Conservation (phyloP, 78 protist genomes). For the Emiliania huxleyi region DNA sequence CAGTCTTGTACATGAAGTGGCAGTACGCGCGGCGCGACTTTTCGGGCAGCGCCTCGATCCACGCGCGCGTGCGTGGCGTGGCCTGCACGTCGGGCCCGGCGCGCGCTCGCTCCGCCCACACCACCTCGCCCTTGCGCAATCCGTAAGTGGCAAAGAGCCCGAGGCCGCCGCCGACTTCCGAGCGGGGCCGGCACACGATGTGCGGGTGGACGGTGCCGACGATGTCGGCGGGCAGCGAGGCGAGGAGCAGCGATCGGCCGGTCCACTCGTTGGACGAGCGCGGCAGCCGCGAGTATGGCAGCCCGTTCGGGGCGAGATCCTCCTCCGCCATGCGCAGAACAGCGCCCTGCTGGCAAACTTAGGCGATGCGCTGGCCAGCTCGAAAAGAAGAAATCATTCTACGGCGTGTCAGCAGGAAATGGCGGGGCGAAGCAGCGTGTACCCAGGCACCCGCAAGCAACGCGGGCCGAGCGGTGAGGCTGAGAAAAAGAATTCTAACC, state of each 20-base stretch:
- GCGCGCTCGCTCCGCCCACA: constrained; percentile 8
- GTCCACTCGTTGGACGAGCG: background rate
- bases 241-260: background rate
- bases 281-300: background rate
- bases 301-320: constrained; percentile 5
- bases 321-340: too few species aligned
- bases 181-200: background rate
- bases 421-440: too few species aligned
- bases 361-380: too few species aligned
- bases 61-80: background rate
- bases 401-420: too few species aligned
- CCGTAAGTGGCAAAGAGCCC: background rate
- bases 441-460: too few species aligned
- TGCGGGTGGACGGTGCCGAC: background rate
- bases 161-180: background rate
- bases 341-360: too few species aligned
- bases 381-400: too few species aligned
- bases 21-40: background rate
- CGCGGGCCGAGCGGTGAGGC: too few species aligned
- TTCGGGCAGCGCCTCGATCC: constrained; percentile 9
- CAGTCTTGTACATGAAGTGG: constrained; percentile 31
- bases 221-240: background rate
- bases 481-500: too few species aligned
- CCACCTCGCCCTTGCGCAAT: background rate
- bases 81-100: background rate